Base-by-base conservation (phyloP, 139 green algal genomes). In the Asterochloris sp. region DNA sequence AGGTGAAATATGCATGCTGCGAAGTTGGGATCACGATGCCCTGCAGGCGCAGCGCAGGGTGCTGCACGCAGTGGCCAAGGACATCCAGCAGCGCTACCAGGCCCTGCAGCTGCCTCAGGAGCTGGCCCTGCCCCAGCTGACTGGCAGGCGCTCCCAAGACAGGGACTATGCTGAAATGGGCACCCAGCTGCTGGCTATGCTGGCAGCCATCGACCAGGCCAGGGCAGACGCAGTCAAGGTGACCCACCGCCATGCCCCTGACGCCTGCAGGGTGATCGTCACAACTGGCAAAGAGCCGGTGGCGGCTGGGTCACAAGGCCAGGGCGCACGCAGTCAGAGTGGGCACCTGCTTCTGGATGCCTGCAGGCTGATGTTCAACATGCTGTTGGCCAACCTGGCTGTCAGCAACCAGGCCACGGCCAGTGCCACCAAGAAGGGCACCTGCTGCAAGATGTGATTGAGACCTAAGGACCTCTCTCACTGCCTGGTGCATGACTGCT, bases 71-170 rank as follows among this genome's bases (percentile, higher is more conserved):
- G 68, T 80, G 13, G 67, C 60, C 76, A 80, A 61, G 16, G 61
- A 38, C 76, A 80, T 80, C 76, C 67, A 62, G 76, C 60, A 80
- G 76, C 76, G 76, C 4, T 80, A 80, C 76, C 67, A 80, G 19
- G 61, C 23, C 15, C 76, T 80, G 76, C 67, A 69, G 60, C 60
- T 80, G 76, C 76, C 76, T 6, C 38, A 61, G n/a, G 38, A 80
- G 60, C 24, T 80, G 38, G 61, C 24, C 11, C n/a, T 28, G 17
- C 76, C 54, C 13, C 60, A 80, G 60, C 60, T 80, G 23, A 62
- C 61, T 1, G 76, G 68, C 76, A 80, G 67, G 76, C 54, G 29
- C 38, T 62, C 67, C 76, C 76, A 61, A 9, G 76, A 80, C 24
- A 61, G 68, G 60, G 76, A 61, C 60, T 69, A 69, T 61, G 76